Base-by-base conservation (phyloP, 768 basidiomycete species). In the Amanita pallidorosea region DNA sequence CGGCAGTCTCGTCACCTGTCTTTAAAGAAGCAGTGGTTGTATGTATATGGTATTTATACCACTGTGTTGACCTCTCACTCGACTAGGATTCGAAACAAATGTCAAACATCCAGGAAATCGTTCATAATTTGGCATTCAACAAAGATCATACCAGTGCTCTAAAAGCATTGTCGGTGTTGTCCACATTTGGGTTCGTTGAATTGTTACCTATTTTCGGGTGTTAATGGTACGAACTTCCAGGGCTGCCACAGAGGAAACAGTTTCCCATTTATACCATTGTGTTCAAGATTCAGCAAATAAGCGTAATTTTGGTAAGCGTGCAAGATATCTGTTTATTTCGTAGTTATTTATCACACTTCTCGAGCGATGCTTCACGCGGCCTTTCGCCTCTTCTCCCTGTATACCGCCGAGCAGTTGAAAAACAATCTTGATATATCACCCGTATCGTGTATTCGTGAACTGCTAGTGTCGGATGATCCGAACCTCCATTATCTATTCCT, bases 401-500 rank as follows among this genome's bases (percentile, higher is more conserved):
- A 64, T 23, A 33, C 61, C 37, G 54, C 67, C 8, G 38, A 45
- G 18, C 50, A 51, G 25, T 41, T 51, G n/a, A 65, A 67, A 53
- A 55, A 59, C 33, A 58, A 56, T 4, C 54, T 60, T 40, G 56
- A 58, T 1, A 53, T 60, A 33, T 67, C 70, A 12, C 67, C 75
- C 45, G 64, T 81, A 12, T 63, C 69, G 11, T 60, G 63, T 50
- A 74, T 90, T 45, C 76, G 80, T 2, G 67, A 71, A 47, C 66
- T 85, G n/a, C 65, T 91, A 27, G 68, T 65, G 1, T 84, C 83
- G 0, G 59, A 65, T 6, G 70, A 80, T 47, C 67, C 74, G 2
- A 83, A 86, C 57, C 76, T 83, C 38, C 65, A 79, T 48, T 83
- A 83, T 63, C 58, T 83, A 5, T 88, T 89, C 57, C 59, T 91